Evolutionary conservation across 371 early-diverging fungal species (phyloP).

Genomic region (Haplosporangium sp.): DNA sequence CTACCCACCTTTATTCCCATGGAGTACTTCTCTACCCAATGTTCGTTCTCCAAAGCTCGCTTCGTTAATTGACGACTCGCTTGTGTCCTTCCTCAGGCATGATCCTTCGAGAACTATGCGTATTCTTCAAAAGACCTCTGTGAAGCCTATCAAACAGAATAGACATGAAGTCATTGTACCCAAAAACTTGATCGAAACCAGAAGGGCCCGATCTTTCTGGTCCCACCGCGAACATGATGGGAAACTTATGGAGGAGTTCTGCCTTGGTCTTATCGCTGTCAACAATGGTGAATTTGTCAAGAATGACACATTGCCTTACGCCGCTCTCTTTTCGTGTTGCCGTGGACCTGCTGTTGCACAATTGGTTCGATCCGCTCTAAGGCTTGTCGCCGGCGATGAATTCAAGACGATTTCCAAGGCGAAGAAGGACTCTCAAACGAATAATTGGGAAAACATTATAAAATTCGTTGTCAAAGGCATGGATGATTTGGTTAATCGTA

Average conservation of each 20-base stretch:
- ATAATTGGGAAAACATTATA: slow-evolving; percentile 12
- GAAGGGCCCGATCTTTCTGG: slow-evolving; percentile 21
- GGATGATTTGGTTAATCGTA: slow-evolving; percentile 19
- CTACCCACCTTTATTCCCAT: slow-evolving; percentile 31
- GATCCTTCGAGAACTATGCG: slow-evolving; percentile 33
- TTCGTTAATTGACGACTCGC: slow-evolving; percentile 11
- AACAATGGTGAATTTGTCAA: slow-evolving; percentile 32
- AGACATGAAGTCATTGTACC: slow-evolving; percentile 15
- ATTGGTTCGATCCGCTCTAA: slow-evolving; percentile 23
- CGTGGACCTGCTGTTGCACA: slow-evolving; percentile 29
- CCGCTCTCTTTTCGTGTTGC: slow-evolving; percentile 19
- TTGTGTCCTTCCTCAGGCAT: slow-evolving; percentile 28
- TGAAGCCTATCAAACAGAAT: slow-evolving; percentile 2
- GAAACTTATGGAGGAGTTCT: slow-evolving; percentile 23
- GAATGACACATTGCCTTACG: background rate
- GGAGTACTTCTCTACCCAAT: slow-evolving; percentile 23
- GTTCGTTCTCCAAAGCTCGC: slow-evolving; percentile 32
- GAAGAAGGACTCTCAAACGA: background rate
- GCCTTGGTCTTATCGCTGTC: slow-evolving; percentile 20
- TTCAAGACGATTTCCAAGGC: slow-evolving; percentile 9
- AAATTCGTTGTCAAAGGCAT: slow-evolving; percentile 27
- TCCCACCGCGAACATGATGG: slow-evolving; percentile 13
- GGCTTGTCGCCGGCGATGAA: slow-evolving; percentile 4
- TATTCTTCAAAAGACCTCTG: slow-evolving; percentile 33
- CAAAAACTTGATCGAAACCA: background rate